A percentile compares a stretch with the other conserved stretches of the same genome.
Conservation (phyloP, 768 basidiomycete species). For the Gelatoporia subvermispora region DNA sequence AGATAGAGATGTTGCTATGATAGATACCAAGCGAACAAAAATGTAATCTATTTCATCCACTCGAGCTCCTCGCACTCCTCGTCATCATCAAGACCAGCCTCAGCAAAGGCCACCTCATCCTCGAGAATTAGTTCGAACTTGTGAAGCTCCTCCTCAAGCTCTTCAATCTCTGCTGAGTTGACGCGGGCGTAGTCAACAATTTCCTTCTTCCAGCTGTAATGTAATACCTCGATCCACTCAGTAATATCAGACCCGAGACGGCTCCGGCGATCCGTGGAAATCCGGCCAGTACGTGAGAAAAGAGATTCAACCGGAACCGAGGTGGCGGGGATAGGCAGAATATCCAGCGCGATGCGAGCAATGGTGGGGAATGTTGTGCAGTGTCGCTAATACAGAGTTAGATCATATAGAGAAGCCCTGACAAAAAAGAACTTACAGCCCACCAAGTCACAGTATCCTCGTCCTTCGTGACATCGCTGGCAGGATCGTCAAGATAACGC, state of each 20-base stretch:
- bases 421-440: conserved; percentile 3
- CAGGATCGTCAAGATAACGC: conserved; percentile 12
- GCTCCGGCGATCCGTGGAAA: neutral
- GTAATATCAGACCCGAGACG: conserved; percentile 3
- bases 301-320: conserved; percentile 9
- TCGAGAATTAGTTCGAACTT: neutral
- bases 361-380: conserved; percentile 6
- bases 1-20: too few relatives aligned
- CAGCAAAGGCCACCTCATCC: neutral
- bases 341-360: conserved; percentile 6
- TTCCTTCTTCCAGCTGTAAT: conserved; percentile 6
- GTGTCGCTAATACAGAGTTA: neutral
- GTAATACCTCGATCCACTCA: conserved; percentile 8
- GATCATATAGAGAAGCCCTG: neutral
- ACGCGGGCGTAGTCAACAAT: conserved; percentile 1
- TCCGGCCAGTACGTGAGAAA: conserved; percentile 10
- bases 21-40: too few relatives aligned
- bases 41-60: too few relatives aligned
- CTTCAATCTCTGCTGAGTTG: conserved; percentile 4
- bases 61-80: too few relatives aligned
- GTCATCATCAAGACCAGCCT: neutral
- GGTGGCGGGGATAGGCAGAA: conserved; percentile 8
- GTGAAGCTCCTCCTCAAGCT: neutral
- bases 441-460: conserved; percentile 14
- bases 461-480: conserved; percentile 8